These are phyloP conservation scores for Angomonas deanei DNA, from an alignment of 208 protist species.

Conservation along the genomic window DNA sequence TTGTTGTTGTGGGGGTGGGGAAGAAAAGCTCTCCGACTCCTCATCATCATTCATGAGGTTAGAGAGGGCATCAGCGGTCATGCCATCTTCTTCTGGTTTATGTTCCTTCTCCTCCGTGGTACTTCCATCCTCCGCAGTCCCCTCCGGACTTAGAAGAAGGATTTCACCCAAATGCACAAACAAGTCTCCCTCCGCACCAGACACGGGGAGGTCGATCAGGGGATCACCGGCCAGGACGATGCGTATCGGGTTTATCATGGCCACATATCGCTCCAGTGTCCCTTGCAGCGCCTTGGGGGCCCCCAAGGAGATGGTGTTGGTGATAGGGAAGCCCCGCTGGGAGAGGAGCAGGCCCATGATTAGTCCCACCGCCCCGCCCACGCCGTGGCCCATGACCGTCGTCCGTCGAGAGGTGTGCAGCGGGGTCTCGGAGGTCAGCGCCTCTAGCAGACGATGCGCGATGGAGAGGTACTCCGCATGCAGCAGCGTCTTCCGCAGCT, in stretches of 20 bases:
- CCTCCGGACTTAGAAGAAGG: slow-evolving; percentile 34
- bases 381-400: slow-evolving; percentile 71
- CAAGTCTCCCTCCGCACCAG: slow-evolving; percentile 56
- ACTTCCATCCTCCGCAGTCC: neutral
- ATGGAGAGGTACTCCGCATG: slow-evolving; percentile 47
- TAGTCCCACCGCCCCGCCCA: slow-evolving; percentile 64
- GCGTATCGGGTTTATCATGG: slow-evolving; percentile 66
- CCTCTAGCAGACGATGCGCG: slow-evolving; percentile 52
- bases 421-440: slow-evolving; percentile 56
- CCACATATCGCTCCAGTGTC: slow-evolving; percentile 57
- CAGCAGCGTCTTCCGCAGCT: slow-evolving; percentile 59
- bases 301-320: slow-evolving; percentile 70
- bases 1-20: slow-evolving; percentile 1
- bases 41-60: slow-evolving; percentile 12
- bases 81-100: neutral
- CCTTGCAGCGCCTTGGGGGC: slow-evolving; percentile 56
- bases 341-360: slow-evolving; percentile 44
- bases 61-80: slow-evolving; percentile 25
- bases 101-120: neutral
- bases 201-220: slow-evolving; percentile 74
- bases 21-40: slow-evolving; percentile 3
- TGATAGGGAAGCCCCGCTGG: slow-evolving; percentile 62
- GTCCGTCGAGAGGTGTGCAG: slow-evolving; percentile 68
- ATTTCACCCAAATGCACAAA: slow-evolving; percentile 84
- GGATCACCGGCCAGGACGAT: slow-evolving; percentile 77